A percentile compares a stretch with the other conserved stretches of the same genome.
phyloP scores from a whole-genome alignment of 2,329 filamentous ascomycete species.

The Gliomastix tumulicola region DNA sequence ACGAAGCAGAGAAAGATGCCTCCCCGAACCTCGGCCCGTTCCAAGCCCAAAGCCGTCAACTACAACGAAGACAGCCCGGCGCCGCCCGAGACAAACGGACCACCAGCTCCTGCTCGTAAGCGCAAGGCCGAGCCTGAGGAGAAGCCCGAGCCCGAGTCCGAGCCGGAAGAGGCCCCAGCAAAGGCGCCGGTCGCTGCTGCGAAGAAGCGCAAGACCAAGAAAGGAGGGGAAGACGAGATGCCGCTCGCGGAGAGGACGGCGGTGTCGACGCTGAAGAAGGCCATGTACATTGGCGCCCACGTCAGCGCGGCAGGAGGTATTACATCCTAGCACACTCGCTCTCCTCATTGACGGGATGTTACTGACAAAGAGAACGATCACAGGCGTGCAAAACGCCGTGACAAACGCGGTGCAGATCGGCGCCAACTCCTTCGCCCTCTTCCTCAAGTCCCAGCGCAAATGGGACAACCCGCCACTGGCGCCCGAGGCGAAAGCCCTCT shows the following conservation, averaged over 20 bases:
- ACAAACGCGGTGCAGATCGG: constrained; percentile 73
- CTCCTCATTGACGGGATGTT: not conserved
- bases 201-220: constrained; percentile 39
- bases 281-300: constrained; percentile 85
- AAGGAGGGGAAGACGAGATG: constrained; percentile 36
- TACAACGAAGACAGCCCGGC: constrained; percentile 16
- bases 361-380: not conserved
- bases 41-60: constrained; percentile 16
- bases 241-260: constrained; percentile 64
- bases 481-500: constrained; percentile 59
- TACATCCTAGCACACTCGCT: no score
- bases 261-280: constrained; percentile 52
- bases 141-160: no score
- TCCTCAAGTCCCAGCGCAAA: constrained; percentile 93
- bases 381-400: constrained; percentile 84
- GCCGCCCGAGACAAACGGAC: constrained; percentile 5
- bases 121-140: constrained; percentile 17
- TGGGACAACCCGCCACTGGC: constrained; percentile 80
- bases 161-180: constrained; percentile 8
- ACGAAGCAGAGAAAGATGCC: no score
- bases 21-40: no score
- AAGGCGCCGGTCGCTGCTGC: constrained; percentile 12
- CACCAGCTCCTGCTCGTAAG: constrained; percentile 5
- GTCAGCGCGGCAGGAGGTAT: constrained; percentile 81
- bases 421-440: constrained; percentile 88